Evolutionary conservation across 805 yeast genomes (phyloP).

Genomic region (Ogataea populi-albae): DNA sequence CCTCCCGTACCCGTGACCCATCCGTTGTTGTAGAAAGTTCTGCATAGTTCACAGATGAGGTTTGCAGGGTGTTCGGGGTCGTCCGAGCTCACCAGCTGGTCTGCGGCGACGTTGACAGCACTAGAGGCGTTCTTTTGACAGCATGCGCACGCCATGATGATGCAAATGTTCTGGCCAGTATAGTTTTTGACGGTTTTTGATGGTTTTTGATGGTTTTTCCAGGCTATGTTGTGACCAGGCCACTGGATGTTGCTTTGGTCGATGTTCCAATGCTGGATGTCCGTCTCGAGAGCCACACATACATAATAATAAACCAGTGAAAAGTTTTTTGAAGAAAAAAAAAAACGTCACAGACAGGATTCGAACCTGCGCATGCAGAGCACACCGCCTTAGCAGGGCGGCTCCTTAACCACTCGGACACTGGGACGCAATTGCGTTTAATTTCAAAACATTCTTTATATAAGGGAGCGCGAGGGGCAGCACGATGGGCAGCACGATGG

Average conservation of each 20-base stretch:
- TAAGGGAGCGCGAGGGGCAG: no score
- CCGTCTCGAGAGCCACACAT: no score
- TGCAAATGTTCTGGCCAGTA: no score
- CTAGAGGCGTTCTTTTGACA: conserved; percentile 5
- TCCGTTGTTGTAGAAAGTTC: conserved; percentile 69
- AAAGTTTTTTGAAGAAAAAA: conserved; percentile 29
- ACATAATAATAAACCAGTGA: no score
- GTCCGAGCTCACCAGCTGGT: conserved; percentile 19
- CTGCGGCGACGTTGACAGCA: conserved; percentile 6
- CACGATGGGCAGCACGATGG: no score
- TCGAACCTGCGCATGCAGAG: conserved; percentile 98
- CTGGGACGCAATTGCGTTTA: conserved; percentile 42
- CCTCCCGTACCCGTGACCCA: conserved; percentile 99
- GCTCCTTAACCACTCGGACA: conserved; percentile 78
- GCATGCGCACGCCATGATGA: conserved; percentile 10
- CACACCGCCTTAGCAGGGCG: conserved; percentile 86
- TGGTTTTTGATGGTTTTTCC: no score
- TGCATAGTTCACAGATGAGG: conserved; percentile 77
- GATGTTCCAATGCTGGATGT: not conserved
- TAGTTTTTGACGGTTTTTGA: no score
- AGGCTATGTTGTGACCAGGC: no score
- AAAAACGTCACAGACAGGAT: conserved; percentile 96
- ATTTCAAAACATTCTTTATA: no score
- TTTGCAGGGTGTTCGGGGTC: conserved; percentile 68
- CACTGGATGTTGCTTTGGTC: no score